These are phyloP conservation scores for Adansonia grandidieri DNA, from an alignment of 441 rosid genomes.

Conservation along the genomic window DNA sequence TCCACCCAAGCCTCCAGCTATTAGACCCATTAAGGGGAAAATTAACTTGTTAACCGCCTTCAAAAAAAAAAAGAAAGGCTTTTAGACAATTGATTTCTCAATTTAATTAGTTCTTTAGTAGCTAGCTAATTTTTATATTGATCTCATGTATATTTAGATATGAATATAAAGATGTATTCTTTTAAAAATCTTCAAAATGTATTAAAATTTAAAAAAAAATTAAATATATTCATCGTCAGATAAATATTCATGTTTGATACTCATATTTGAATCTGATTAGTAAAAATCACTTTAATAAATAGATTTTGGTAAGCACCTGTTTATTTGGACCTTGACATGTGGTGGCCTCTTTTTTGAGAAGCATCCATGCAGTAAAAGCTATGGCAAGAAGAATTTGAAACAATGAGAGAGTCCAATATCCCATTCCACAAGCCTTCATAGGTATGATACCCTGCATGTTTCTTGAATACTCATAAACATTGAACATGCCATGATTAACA, in stretches of 20 bases:
- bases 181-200: no score
- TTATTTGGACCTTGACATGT: conserved; percentile 24
- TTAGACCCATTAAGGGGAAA: conserved; percentile 74
- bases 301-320: conserved; percentile 39
- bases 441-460: conserved; percentile 60
- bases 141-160: no score
- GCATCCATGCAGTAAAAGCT: conserved; percentile 64
- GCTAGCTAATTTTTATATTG: background rate
- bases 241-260: no score
- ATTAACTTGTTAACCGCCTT: conserved; percentile 53
- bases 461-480: background rate
- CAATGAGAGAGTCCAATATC: conserved; percentile 73
- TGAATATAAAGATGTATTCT: no score
- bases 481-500: conserved; percentile 14
- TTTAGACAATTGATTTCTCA: background rate
- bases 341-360: conserved; percentile 40
- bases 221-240: no score
- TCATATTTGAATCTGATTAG: no score
- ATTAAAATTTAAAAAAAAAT: no score
- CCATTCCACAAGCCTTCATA: conserved; percentile 68
- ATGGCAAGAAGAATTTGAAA: conserved; percentile 86
- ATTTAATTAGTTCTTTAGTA: background rate
- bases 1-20: conserved; percentile 87
- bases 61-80: background rate
- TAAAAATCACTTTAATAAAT: background rate